Base-by-base conservation (phyloP, 805 yeast genomes). In the Starmera quercuum region DNA sequence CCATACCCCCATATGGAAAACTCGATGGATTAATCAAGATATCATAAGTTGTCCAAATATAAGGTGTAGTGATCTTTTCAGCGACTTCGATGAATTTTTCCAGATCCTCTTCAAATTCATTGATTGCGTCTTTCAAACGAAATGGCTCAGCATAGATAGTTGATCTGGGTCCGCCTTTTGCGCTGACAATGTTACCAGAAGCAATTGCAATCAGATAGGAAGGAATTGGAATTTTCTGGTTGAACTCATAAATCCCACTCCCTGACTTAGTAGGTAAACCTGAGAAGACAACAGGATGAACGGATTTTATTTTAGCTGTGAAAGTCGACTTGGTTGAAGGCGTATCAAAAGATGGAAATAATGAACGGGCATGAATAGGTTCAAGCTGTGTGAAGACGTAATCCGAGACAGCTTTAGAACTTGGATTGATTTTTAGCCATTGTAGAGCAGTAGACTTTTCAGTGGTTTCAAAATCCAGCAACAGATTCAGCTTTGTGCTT, bases 1-100 rank as follows among this genome's bases (percentile, higher is more conserved):
- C 95, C 95, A 87, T 87, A 35, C 96, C 96, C 41, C 95, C 95
- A 49, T 83, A 87, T 3, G 95, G 94, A 59, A 73, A 74, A 3
- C 75, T 73, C 35, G 78, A 71, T 3, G 95, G 95, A 42, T 86
- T 72, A 21, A 87, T 77, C 26, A 87, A 65, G 20, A 85, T 82
- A 51, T 86, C 88, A 55, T 81, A 87, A 25, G 75, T 77, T 37
- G 73, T 70, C 95, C 95, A 87, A 50, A 84, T 92, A 57, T 87
- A 87, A 2, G 75, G 72, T 50, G 79, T 84, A 13, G 84, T 78
- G 29, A 84, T 61, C 18, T 68, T 61, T 56, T 87, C 96, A 8
- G 95, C 95, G 13, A 82, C 71, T 47, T 71, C 56, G 40, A 87
- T 77, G 61, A 87, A 87, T 38, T 71, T 71, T 56, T 87, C 96